Evolutionary conservation across 2,329 filamentous ascomycete genomes (phyloP).

Genomic region (Colletotrichum tropicale): DNA sequence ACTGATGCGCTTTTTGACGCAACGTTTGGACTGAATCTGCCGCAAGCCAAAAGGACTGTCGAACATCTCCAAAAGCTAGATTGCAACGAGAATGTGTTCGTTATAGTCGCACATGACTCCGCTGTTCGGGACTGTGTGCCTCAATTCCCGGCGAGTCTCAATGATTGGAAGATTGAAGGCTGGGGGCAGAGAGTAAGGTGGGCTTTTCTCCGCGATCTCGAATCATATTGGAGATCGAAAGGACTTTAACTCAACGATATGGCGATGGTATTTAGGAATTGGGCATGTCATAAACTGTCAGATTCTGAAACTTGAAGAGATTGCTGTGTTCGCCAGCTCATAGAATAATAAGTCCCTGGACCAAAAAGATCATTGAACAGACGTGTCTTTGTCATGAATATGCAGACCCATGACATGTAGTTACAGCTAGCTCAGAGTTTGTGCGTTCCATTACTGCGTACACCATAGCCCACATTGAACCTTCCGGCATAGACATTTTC

Average conservation of each 20-base stretch:
- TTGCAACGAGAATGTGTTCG: constrained; percentile 25
- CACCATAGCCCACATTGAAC: background rate
- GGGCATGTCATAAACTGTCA: background rate
- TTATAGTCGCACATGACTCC: constrained; percentile 28
- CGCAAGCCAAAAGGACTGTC: constrained; percentile 22
- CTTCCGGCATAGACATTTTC: background rate
- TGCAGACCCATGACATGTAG: background rate
- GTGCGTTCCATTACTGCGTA: background rate
- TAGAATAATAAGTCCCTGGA: background rate
- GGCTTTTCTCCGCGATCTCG: constrained; percentile 26
- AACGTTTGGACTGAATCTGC: constrained; percentile 26
- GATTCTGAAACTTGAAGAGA: background rate
- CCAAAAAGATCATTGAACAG: background rate
- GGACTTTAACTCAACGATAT: background rate
- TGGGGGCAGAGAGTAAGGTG: constrained; percentile 25
- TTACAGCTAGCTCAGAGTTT: background rate
- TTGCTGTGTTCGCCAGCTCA: background rate
- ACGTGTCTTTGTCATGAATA: background rate
- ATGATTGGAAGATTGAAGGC: constrained; percentile 25
- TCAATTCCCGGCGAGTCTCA: constrained; percentile 26
- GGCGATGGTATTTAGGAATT: background rate
- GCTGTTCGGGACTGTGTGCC: constrained; percentile 21
- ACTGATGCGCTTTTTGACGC: constrained; percentile 27
- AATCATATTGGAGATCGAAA: constrained; percentile 2
- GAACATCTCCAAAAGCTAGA: constrained; percentile 24